Percentiles rank a stretch among this genome's conserved stretches.
Conservation (phyloP, 2,329 filamentous ascomycete genomes). For the Alternaria alternata region DNA sequence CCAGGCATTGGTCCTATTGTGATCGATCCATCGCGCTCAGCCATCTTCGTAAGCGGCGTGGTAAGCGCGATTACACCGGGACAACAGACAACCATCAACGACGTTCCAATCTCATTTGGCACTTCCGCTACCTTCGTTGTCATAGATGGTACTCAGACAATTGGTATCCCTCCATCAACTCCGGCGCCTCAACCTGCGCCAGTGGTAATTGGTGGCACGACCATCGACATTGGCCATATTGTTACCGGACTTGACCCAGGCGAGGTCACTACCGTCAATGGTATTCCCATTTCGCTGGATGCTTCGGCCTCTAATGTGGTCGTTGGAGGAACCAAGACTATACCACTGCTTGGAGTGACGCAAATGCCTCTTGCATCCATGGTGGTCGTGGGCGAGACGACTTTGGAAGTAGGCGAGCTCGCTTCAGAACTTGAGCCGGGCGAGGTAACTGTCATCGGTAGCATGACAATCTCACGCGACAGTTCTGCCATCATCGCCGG, state of each 20-base stretch:
- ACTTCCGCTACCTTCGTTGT: slow-evolving; percentile 2
- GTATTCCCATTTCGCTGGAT: background rate
- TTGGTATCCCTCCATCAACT: background rate
- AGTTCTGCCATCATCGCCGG: background rate
- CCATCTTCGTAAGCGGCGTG: background rate
- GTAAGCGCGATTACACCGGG: background rate
- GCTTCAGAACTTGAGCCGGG: background rate
- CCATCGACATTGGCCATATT: fast-evolving
- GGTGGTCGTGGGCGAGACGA: background rate
- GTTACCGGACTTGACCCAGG: background rate
- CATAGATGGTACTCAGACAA: background rate
- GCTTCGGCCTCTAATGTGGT: background rate
- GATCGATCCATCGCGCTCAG: background rate
- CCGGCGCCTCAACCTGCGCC: background rate
- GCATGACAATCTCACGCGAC: background rate
- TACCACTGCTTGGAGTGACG: background rate
- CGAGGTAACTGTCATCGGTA: background rate
- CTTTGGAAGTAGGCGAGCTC: background rate
- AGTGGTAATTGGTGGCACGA: background rate
- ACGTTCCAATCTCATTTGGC: background rate
- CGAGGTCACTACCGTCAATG: background rate
- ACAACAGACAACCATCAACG: slow-evolving; percentile 1
- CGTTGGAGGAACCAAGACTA: background rate
- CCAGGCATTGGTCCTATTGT: background rate
- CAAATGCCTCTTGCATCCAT: background rate